A percentile compares a stretch with the other conserved stretches of the same genome.
Evolutionary conservation across 345 rosid genomes (phyloP).

Genomic region (Brassica carinata): DNA sequence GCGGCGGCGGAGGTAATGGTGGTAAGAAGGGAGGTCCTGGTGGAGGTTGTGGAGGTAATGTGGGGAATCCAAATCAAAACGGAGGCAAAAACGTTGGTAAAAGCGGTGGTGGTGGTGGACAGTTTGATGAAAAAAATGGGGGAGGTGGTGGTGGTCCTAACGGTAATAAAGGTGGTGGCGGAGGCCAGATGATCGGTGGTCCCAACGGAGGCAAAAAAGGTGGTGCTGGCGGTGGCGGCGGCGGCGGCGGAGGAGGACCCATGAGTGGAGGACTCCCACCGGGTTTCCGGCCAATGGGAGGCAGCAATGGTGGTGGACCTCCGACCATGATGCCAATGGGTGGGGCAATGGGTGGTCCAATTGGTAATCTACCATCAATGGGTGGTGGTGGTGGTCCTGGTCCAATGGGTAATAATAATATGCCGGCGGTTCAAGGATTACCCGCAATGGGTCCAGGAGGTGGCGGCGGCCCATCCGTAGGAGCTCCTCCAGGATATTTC

Average conservation of each 20-base stretch:
- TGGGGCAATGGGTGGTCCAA: slow-evolving; percentile 50
- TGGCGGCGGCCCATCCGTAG: slow-evolving; percentile 43
- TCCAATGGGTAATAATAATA: slow-evolving; percentile 38
- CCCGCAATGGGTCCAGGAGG: slow-evolving; percentile 60
- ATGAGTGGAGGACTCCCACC: slow-evolving; percentile 48
- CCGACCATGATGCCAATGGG: slow-evolving; percentile 47
- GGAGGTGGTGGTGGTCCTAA: slow-evolving; percentile 47
- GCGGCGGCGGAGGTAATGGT: slow-evolving; percentile 50
- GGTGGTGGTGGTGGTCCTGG: slow-evolving; percentile 49
- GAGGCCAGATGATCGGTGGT: slow-evolving; percentile 50
- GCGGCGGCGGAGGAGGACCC: slow-evolving; percentile 39
- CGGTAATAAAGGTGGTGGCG: slow-evolving; percentile 47
- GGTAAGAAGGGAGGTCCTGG: slow-evolving; percentile 53
- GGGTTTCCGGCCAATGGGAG: slow-evolving; percentile 43
- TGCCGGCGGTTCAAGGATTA: slow-evolving; percentile 79
- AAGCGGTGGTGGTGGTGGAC: slow-evolving; percentile 48
- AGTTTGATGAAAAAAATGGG: slow-evolving; percentile 39
- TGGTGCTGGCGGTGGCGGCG: slow-evolving; percentile 40
- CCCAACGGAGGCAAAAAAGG: slow-evolving; percentile 56
- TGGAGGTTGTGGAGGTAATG: slow-evolving; percentile 44
- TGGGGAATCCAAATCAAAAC: slow-evolving; percentile 48
- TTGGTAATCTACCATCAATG: slow-evolving; percentile 41
- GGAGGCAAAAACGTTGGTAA: slow-evolving; percentile 56
- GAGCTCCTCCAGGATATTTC: slow-evolving; percentile 56
- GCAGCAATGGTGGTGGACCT: slow-evolving; percentile 35